A percentile compares a stretch with the other conserved stretches of the same genome.
These are phyloP conservation scores for Oxyria digyna DNA, from an alignment of 148 eudicot species.

Conservation along the genomic window DNA sequence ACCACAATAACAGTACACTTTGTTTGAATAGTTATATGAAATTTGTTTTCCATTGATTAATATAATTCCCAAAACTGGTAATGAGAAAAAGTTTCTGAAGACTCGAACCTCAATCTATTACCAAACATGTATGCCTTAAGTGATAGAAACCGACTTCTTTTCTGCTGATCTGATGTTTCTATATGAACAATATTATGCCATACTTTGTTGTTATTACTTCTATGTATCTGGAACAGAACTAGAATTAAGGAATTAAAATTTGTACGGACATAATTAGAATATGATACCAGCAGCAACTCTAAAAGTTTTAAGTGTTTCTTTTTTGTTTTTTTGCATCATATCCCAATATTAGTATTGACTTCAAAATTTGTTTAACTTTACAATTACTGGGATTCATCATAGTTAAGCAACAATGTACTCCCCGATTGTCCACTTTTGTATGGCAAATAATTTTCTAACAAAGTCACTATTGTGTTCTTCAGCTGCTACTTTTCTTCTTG, in stretches of 20 bases:
- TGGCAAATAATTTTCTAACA: neutral
- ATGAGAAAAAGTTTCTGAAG: neutral
- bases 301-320: neutral
- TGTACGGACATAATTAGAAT: neutral
- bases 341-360: no score
- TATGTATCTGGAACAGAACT: neutral
- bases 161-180: neutral
- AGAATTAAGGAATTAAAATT: neutral
- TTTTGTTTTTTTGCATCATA: neutral
- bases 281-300: neutral
- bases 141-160: neutral
- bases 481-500: neutral
- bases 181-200: neutral
- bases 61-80: no score
- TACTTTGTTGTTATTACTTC: neutral
- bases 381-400: neutral
- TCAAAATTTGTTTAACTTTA: no score
- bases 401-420: neutral
- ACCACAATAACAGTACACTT: no score
- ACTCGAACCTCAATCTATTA: neutral
- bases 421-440: neutral
- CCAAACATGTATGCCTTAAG: neutral
- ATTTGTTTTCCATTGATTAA: no score
- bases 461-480: neutral
- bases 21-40: no score